A percentile compares a stretch with the other conserved stretches of the same genome.
These are phyloP conservation scores for Apiospora malaysiana DNA, from an alignment of 2,329 filamentous ascomycete species.

Conservation along the genomic window DNA sequence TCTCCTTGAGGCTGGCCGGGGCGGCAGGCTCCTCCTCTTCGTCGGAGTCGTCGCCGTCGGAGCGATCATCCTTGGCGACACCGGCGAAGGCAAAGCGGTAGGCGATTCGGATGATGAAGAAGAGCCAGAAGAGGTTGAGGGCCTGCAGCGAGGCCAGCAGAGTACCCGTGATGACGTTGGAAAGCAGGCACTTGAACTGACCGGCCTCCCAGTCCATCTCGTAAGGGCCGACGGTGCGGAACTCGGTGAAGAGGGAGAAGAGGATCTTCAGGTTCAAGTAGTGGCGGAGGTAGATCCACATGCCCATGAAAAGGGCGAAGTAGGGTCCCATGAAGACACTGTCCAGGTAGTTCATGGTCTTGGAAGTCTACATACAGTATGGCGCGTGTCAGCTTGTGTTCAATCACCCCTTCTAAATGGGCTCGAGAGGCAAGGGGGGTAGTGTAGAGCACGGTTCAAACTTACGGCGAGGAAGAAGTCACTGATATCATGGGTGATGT, in stretches of 20 bases:
- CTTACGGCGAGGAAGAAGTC: conserved; percentile 94
- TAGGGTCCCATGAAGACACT: conserved; percentile 79
- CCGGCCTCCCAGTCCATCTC: conserved; percentile 76
- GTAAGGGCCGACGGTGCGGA: conserved; percentile 75
- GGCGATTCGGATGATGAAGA: conserved; percentile 76
- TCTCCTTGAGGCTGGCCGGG: conserved; percentile 28
- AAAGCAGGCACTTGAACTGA: conserved; percentile 78
- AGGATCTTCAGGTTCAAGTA: conserved; percentile 81
- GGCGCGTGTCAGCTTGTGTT: neutral
- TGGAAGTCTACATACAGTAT: conserved; percentile 73
- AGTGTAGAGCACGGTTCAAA: conserved; percentile 25
- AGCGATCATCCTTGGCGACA: conserved; percentile 72
- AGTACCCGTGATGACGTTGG: conserved; percentile 69
- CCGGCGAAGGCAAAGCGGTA: conserved; percentile 71
- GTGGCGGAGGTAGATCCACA: conserved; percentile 92
- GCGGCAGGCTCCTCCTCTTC: conserved; percentile 48
- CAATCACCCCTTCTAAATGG: neutral
- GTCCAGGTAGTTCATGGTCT: conserved; percentile 90
- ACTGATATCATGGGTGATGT: conserved; percentile 91
- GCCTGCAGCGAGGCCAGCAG: conserved; percentile 73
- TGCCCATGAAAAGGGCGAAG: conserved; percentile 79
- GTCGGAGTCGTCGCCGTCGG: conserved; percentile 70
- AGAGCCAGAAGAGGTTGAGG: conserved; percentile 83
- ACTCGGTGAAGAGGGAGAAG: conserved; percentile 76
- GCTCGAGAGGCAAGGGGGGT: neutral